These are phyloP conservation scores for Alternaria viburni DNA, from an alignment of 2,329 filamentous ascomycete genomes.

Conservation along the genomic window DNA sequence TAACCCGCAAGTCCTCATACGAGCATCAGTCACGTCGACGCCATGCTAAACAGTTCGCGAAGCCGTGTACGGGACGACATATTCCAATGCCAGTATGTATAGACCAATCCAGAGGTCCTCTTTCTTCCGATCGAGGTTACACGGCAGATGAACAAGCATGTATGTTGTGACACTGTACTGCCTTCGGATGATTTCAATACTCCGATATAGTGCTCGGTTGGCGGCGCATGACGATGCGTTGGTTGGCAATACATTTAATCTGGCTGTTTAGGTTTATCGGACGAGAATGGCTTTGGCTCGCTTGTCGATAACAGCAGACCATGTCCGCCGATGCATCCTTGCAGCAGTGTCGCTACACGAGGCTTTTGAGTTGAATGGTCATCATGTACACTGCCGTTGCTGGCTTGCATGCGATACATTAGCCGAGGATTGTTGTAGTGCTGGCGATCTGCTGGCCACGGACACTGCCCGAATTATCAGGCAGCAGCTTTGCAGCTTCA, in stretches of 20 bases:
- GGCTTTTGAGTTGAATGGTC: not conserved
- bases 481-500: not conserved
- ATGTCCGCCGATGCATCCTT: not conserved
- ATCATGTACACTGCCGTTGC: not conserved
- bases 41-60: not conserved
- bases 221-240: not conserved
- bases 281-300: not conserved
- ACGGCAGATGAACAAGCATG: constrained; percentile 9
- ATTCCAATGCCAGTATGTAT: not conserved
- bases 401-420: not conserved
- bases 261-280: constrained; percentile 3
- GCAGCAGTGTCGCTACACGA: not conserved
- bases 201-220: constrained; percentile 15
- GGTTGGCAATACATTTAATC: constrained; percentile 9
- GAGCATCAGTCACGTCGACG: not conserved
- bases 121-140: not conserved
- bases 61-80: not conserved
- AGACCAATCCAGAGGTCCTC: not conserved
- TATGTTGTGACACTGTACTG: constrained; percentile 5
- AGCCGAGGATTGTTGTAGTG: not conserved
- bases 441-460: not conserved
- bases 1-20: not conserved
- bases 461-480: not conserved
- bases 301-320: not conserved
- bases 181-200: constrained; percentile 20